Evolutionary conservation across 2,329 filamentous ascomycete species (phyloP), one percentile per base, ranked within the genome.

Genomic region (Verticillium albo-atrum): DNA sequence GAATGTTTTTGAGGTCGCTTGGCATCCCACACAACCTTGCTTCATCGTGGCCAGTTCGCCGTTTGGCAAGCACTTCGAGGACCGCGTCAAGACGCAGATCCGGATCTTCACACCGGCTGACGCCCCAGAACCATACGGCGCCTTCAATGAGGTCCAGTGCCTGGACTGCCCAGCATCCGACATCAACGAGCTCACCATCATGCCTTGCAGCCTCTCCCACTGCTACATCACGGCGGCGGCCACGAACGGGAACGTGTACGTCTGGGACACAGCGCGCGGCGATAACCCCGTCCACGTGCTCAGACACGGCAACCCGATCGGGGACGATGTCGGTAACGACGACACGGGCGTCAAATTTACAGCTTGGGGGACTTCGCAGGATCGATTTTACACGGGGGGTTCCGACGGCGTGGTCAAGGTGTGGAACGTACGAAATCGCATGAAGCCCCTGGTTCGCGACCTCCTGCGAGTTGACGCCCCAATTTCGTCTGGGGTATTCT

Each of bases 261-360:
- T 89, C 1, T 89, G 85, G 84, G 86, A 88, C 61, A 84, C 84
- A 1, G 77, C 80, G 0, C 75, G 73, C 12, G 79, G 77, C n/a
- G 83, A 87, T 63, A 71, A 74, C 37, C 81, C 84, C 0, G 79
- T 86, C 25, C 84, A 87, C 65, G 70, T 80, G 2, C 73, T 89
- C 0, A 64, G 72, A 6, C 86, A 89, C 62, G 84, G 81, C 10
- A 71, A 72, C 37, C 76, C 73, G 0, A 63, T 77, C 2, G 75
- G 77, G 14, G 72, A 75, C 30, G 72, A 77, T 34, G 62, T 72
- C 4, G 75, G 75, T 1, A 68, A 75, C 3, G 82, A 84, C 56
- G 86, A 88, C 60, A 81, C 82, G 0, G 86, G 86, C 2, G 83
- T 88, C 50, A 88, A 87, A 66, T 88, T 89, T 63, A 81, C 80